These are phyloP conservation scores for Typha latifolia DNA, from an alignment of 176 grass and related monocot genomes.

Conservation along the genomic window DNA sequence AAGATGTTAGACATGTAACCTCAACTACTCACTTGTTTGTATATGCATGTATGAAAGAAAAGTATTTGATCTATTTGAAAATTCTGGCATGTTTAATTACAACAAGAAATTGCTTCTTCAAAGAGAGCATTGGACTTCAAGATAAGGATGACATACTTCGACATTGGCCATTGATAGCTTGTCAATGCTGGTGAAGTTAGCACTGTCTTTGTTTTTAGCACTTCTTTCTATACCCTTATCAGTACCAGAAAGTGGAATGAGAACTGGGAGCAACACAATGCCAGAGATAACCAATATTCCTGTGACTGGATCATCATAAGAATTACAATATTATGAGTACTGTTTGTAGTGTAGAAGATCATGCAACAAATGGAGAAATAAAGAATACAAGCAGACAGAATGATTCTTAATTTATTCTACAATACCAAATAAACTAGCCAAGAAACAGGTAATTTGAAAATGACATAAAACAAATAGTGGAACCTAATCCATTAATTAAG, in stretches of 20 bases:
- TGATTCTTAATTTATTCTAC: too few relatives aligned
- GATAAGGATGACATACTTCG: slow-evolving; percentile 25
- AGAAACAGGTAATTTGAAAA: too few relatives aligned
- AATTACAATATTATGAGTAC: not conserved
- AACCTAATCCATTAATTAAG: too few relatives aligned
- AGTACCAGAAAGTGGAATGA: slow-evolving; percentile 68
- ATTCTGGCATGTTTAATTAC: not conserved
- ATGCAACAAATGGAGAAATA: not conserved
- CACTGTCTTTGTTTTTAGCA: not conserved
- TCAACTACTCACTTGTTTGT: too few relatives aligned
- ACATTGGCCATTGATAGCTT: slow-evolving; percentile 72
- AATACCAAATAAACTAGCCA: too few relatives aligned
- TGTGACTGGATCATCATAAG: slow-evolving; percentile 47
- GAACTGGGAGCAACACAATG: slow-evolving; percentile 62
- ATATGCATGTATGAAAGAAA: not conserved
- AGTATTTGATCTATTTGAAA: not conserved
- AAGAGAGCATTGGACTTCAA: not conserved
- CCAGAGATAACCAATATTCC: slow-evolving; percentile 64
- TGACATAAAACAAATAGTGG: too few relatives aligned
- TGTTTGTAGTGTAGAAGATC: not conserved
- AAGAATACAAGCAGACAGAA: not conserved
- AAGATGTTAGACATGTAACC: too few relatives aligned
- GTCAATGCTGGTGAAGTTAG: slow-evolving; percentile 38
- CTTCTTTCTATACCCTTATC: slow-evolving; percentile 12
- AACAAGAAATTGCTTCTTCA: not conserved